Percentiles rank a stretch among this genome's conserved stretches.
Conservation (phyloP, 2,329 filamentous ascomycete species). For the Penicillium crustosum region DNA sequence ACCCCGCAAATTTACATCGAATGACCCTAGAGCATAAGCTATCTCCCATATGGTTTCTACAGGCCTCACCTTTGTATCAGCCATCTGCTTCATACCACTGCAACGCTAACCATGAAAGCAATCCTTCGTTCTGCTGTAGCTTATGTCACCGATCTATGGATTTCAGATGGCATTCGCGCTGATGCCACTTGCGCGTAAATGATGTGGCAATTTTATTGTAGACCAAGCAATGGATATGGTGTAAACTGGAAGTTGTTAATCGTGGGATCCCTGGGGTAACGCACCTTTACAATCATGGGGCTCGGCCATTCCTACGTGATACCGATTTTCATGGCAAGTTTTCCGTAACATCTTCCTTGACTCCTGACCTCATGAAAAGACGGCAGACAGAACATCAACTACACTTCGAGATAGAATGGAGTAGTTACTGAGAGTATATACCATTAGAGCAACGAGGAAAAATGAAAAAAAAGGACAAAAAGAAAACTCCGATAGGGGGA, state of each 20-base stretch:
- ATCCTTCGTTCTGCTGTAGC: background rate
- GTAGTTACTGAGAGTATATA: background rate
- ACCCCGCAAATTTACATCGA: background rate
- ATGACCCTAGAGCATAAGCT: background rate
- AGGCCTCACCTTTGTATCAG: background rate
- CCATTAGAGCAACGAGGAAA: background rate
- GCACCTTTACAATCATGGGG: background rate
- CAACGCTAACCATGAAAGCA: background rate
- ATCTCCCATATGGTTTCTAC: background rate
- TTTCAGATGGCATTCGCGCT: no score
- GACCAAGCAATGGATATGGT: background rate
- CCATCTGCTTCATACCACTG: background rate
- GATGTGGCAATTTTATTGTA: background rate
- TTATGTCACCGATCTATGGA: background rate
- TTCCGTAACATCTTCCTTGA: background rate
- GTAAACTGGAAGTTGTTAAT: background rate
- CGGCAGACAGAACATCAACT: background rate
- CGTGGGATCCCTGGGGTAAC: background rate
- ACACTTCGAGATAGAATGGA: background rate
- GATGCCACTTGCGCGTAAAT: background rate
- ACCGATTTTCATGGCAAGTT: background rate
- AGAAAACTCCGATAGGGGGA: slow-evolving; percentile 28
- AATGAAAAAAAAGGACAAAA: background rate
- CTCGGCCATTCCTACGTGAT: background rate
- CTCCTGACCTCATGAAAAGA: background rate